These are phyloP conservation scores for Xylaria venustula DNA, from an alignment of 495 filamentous ascomycete species.

Conservation along the genomic window DNA sequence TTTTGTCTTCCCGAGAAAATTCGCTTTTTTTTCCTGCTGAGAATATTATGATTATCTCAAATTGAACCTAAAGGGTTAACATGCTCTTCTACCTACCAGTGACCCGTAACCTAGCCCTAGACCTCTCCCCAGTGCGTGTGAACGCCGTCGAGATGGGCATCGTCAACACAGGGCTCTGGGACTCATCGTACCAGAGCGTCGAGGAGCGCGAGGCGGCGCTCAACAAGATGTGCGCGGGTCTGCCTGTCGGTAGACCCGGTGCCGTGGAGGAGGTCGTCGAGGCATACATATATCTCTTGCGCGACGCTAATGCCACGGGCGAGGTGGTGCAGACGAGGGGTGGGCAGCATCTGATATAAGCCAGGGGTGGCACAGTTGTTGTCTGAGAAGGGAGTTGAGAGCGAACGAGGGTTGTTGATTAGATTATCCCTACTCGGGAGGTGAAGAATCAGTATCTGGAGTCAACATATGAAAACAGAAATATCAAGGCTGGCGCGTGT, in stretches of 20 bases:
- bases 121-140: conserved; percentile 58
- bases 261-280: conserved; percentile 59
- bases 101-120: conserved; percentile 53
- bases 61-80: not conserved
- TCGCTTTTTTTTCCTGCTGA: too few species aligned
- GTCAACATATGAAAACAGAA: too few species aligned
- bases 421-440: too few species aligned
- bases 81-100: conserved; percentile 28
- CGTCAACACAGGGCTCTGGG: conserved; percentile 54
- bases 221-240: conserved; percentile 14
- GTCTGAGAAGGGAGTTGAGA: too few species aligned
- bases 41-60: too few species aligned
- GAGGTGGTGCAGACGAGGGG: conserved; percentile 25
- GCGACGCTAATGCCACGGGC: conserved; percentile 42
- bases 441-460: too few species aligned
- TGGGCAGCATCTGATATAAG: conserved; percentile 20
- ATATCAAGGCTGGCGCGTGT: too few species aligned
- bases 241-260: conserved; percentile 47
- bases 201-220: conserved; percentile 32
- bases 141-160: conserved; percentile 58
- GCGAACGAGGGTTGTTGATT: too few species aligned
- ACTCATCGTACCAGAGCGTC: conserved; percentile 19
- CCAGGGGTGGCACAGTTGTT: too few species aligned
- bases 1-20: too few species aligned
- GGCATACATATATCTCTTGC: conserved; percentile 64